Percentiles rank a stretch among this genome's conserved stretches.
Evolutionary conservation across 2,329 filamentous ascomycete genomes (phyloP).

Genomic region (Colletotrichum sp.): DNA sequence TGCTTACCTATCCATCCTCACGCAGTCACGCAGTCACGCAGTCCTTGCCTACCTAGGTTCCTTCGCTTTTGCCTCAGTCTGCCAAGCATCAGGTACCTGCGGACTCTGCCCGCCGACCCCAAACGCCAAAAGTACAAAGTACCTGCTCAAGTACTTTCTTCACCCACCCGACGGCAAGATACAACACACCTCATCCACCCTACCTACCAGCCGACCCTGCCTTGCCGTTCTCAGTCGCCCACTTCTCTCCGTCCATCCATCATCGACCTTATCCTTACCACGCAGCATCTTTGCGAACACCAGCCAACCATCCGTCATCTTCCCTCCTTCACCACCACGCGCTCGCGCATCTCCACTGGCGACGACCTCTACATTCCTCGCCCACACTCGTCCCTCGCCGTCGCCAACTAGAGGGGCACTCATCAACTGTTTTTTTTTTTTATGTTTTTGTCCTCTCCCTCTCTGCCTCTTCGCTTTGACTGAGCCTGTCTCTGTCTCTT

Average conservation of each 20-base stretch:
- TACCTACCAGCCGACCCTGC: neutral
- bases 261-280: slow-evolving; percentile 10
- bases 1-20: no score
- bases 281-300: slow-evolving; percentile 15
- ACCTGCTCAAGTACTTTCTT: neutral
- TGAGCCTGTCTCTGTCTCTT: neutral
- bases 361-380: slow-evolving; percentile 7
- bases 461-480: neutral
- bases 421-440: neutral
- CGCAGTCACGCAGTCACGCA: no score
- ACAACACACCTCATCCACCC: neutral
- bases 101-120: neutral
- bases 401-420: neutral
- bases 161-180: neutral
- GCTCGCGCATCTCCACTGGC: slow-evolving; percentile 14
- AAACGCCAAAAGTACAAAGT: neutral
- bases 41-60: neutral
- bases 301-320: slow-evolving; percentile 23
- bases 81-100: neutral
- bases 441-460: neutral
- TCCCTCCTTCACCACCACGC: slow-evolving; percentile 19
- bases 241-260: slow-evolving; percentile 19
- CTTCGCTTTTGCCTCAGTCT: neutral
- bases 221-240: slow-evolving; percentile 20
- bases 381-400: neutral